phyloP scores from a whole-genome alignment of 106 monocot genomes.

The Dendrobium catenatum region DNA sequence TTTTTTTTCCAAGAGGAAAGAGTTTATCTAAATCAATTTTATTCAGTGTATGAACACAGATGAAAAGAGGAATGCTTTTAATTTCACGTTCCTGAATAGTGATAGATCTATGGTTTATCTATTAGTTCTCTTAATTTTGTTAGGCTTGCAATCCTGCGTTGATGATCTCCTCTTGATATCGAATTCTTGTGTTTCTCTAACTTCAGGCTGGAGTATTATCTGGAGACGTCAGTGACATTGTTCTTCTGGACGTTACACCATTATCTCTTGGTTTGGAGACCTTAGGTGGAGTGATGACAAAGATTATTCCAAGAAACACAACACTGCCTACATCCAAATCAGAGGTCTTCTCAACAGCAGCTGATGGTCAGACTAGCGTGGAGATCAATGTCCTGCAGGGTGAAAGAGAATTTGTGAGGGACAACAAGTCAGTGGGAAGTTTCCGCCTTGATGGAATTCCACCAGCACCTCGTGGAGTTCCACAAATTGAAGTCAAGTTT shows the following conservation, averaged over 20 bases:
- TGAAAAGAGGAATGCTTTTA: background rate
- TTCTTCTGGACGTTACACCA: conserved; percentile 82
- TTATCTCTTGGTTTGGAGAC: conserved; percentile 82
- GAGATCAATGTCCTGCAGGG: conserved; percentile 92
- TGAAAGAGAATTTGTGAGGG: conserved; percentile 86
- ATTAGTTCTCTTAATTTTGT: background rate
- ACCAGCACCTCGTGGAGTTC: conserved; percentile 78
- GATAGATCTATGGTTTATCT: background rate
- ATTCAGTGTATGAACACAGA: background rate
- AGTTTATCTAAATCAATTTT: background rate
- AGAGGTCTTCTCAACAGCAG: conserved; percentile 94
- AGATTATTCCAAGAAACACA: conserved; percentile 88
- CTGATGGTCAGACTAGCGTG: conserved; percentile 85
- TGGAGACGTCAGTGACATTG: conserved; percentile 91
- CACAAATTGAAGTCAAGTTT: conserved; percentile 90
- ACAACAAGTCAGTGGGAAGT: conserved; percentile 84
- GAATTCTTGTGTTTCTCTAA: background rate
- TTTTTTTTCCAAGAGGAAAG: background rate
- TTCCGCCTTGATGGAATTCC: conserved; percentile 93
- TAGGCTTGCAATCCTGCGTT: background rate
- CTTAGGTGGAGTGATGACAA: conserved; percentile 93
- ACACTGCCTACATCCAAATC: conserved; percentile 90
- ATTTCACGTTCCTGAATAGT: background rate
- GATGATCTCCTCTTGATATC: background rate
- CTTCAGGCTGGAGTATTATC: conserved; percentile 79